Base-by-base conservation (phyloP, 305 asterid genomes). In the Fraxinus sp. region DNA sequence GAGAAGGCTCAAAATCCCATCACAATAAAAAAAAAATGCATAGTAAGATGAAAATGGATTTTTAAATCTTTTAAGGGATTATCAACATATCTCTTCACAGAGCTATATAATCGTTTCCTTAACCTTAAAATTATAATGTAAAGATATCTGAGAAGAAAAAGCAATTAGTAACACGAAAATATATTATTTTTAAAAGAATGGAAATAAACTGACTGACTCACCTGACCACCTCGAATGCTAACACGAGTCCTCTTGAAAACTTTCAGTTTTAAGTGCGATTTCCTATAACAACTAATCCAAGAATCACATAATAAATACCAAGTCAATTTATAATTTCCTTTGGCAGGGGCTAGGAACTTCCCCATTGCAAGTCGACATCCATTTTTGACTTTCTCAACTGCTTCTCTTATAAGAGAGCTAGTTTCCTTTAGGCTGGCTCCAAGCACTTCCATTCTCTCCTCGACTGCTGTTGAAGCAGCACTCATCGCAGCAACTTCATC, bases 331-430 rank as follows among this genome's bases (percentile, higher is more conserved):
- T 92, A 94, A 80, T 41, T 92, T 16, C 99, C 98, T 84, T 90
- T 93, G 0, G 88, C 88, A 55, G 86, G 33, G 33, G 98, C 98
- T 78, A 91, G 80, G 86, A 94, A 90, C 91, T 91, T 92, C 7
- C 99, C 98, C 88, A 89, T 90, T 14, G 89, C 93, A n/a, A 96
- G 91, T 24, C 92, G 89, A 49, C 94, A 80, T 22, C 98, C 99
- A 5, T 85, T 86, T 92, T 83, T 91, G 1, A 96, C 96, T 83
- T 80, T 90, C 79, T 84, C 92, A 2, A 88, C 90, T 1, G 95
- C 95, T 84, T 91, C 97, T 86, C 81, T 93, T 28, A 92, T 86
- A 26, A 97, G 92, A 0, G 90, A 85, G 6, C 87, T 91, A 77
- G 84, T 91, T 46, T 94, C 97, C 85, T 87, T 52, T 1, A 92